Percentiles rank a stretch among this genome's conserved stretches.
Conservation (phyloP, 2,329 filamentous ascomycete genomes). For the Magnaporthiopsis poae region DNA sequence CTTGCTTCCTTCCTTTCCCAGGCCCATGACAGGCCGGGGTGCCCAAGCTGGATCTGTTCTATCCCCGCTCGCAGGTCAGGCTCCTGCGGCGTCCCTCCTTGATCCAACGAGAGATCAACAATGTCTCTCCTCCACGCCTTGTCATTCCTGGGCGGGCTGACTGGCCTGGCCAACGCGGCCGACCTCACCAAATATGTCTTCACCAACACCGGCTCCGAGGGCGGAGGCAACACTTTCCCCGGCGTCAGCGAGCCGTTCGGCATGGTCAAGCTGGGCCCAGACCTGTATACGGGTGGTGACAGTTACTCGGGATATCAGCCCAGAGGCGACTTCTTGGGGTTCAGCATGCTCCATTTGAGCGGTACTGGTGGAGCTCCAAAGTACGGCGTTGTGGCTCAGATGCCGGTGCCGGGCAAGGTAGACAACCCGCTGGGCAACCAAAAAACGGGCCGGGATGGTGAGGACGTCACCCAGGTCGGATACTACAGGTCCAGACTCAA, state of each 20-base stretch:
- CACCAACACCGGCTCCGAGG: constrained; percentile 35
- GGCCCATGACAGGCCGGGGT: background rate
- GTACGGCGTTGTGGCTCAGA: constrained; percentile 55
- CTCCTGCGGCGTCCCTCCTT: background rate
- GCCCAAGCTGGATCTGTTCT: background rate
- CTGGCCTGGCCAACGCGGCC: constrained; percentile 1
- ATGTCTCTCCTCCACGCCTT: constrained; percentile 3
- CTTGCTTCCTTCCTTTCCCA: background rate
- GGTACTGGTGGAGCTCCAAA: constrained; percentile 61
- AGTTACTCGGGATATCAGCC: constrained; percentile 44
- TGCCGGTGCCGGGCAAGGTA: constrained; percentile 42
- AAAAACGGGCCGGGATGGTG: constrained; percentile 41
- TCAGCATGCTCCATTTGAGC: constrained; percentile 56
- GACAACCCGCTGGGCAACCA: constrained; percentile 45
- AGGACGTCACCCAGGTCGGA: constrained; percentile 47
- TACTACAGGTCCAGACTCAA: constrained; percentile 49
- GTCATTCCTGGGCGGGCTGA: constrained; percentile 4
- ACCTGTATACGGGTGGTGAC: constrained; percentile 36
- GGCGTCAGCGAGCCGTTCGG: constrained; percentile 38
- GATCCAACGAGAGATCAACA: background rate
- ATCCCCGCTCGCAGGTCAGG: background rate
- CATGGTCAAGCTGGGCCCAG: constrained; percentile 40
- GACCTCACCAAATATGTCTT: constrained; percentile 26
- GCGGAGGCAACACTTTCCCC: constrained; percentile 40
- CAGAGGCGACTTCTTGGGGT: constrained; percentile 44